A percentile compares a stretch with the other conserved stretches of the same genome.
phyloP scores from a whole-genome alignment of 257 asterid species.

The Gynochthodes officinalis region DNA sequence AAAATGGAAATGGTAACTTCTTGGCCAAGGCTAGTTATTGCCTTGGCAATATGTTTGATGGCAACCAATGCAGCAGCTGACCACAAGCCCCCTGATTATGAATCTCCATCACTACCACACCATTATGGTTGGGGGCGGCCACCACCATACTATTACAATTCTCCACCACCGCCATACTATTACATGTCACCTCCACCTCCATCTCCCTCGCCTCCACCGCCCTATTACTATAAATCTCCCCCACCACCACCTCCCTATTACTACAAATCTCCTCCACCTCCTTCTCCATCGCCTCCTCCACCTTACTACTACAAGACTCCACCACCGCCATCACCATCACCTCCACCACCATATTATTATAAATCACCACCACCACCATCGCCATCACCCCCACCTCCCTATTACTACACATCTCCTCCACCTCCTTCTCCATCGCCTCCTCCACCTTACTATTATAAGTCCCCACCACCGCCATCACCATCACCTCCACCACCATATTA shows the following conservation, averaged over 20 bases:
- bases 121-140: constrained; percentile 4
- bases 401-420: not conserved
- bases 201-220: no score
- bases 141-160: not conserved
- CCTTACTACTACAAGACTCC: not conserved
- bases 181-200: no score
- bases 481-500: constrained; percentile 3
- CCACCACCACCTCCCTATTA: constrained; percentile 3
- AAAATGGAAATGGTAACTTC: constrained; percentile 18
- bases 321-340: constrained; percentile 11
- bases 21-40: constrained; percentile 16
- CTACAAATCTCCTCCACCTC: constrained; percentile 1
- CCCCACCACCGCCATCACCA: constrained; percentile 1
- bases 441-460: not conserved
- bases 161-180: constrained; percentile 7
- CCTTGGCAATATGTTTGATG: constrained; percentile 15
- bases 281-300: constrained; percentile 11
- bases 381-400: not conserved
- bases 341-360: constrained; percentile 14
- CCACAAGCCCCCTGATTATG: not conserved
- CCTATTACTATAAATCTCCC: no score
- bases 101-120: constrained; percentile 12
- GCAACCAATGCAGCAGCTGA: constrained; percentile 16
- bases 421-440: not conserved
- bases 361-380: constrained; percentile 5